Conservation (phyloP, 78 protist species). For the Diacronema lutheri region DNA sequence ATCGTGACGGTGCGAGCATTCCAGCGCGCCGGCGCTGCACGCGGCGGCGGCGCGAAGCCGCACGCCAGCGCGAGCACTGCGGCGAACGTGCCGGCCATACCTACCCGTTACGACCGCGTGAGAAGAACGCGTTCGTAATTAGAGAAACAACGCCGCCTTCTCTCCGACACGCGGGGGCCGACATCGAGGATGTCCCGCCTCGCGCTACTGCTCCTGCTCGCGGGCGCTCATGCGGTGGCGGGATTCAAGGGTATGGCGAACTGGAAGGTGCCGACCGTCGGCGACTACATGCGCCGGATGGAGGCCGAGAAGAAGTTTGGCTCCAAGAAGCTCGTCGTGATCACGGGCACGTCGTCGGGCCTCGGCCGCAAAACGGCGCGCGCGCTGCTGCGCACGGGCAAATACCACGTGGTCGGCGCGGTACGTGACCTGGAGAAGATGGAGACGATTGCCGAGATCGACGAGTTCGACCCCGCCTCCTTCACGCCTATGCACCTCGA, state of each 20-base stretch:
- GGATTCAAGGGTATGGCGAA: background rate
- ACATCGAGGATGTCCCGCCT: too few relatives aligned
- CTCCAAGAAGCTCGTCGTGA: constrained; percentile 40
- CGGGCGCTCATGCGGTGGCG: background rate
- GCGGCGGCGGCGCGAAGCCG: background rate
- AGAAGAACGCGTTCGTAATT: too few relatives aligned
- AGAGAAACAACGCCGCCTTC: too few relatives aligned
- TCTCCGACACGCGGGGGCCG: too few relatives aligned
- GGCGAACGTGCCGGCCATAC: background rate
- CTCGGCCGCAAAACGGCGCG: background rate
- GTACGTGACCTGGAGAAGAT: constrained; percentile 35
- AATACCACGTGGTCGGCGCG: constrained; percentile 41
- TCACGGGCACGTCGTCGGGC: constrained; percentile 37
- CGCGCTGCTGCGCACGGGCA: constrained; percentile 30
- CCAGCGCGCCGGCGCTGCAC: too few relatives aligned
- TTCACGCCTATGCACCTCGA: constrained; percentile 43
- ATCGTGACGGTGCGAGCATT: background rate
- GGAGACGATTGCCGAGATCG: background rate
- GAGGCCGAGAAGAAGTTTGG: background rate
- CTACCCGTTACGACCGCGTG: background rate
- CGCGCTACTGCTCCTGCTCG: background rate
- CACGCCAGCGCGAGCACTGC: too few relatives aligned
- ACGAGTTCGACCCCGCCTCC: background rate
- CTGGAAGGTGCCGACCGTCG: background rate
- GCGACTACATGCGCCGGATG: background rate